Evolutionary conservation across 2,329 filamentous ascomycete genomes (phyloP).

Genomic region (Monascus ruber): DNA sequence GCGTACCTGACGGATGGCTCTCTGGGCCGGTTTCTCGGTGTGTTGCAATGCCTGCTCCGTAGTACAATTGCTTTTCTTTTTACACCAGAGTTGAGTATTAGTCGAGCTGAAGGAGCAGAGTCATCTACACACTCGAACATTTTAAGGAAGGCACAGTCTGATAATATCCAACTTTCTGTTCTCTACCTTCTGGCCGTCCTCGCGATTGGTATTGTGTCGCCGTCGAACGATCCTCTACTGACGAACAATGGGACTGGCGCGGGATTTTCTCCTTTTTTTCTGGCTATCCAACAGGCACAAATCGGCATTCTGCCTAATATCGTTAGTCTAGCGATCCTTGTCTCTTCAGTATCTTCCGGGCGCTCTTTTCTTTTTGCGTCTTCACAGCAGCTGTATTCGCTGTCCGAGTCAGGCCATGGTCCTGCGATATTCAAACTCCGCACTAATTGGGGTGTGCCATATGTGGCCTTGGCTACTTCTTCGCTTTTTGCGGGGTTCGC

Average conservation of each 20-base stretch:
- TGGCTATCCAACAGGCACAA: constrained; percentile 40
- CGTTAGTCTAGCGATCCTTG: constrained; percentile 64
- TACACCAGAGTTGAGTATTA: constrained; percentile 43
- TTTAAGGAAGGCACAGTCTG: constrained; percentile 41
- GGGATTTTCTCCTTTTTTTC: constrained; percentile 36
- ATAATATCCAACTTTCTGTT: constrained; percentile 46
- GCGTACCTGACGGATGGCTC: constrained; percentile 36
- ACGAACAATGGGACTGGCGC: constrained; percentile 44
- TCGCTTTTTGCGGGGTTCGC: constrained; percentile 50
- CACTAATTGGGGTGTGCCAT: constrained; percentile 51
- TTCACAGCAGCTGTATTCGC: constrained; percentile 53
- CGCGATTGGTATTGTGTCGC: constrained; percentile 49
- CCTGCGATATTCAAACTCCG: constrained; percentile 48
- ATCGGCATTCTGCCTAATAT: constrained; percentile 53
- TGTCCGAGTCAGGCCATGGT: constrained; percentile 53
- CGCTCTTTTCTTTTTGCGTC: constrained; percentile 66
- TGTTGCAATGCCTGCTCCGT: constrained; percentile 40
- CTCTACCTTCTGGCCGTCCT: constrained; percentile 48
- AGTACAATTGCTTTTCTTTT: constrained; percentile 43
- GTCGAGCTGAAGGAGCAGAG: constrained; percentile 44
- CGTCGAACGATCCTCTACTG: constrained; percentile 42
- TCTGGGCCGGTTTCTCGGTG: constrained; percentile 38
- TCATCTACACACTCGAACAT: constrained; percentile 38
- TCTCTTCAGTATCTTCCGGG: constrained; percentile 65
- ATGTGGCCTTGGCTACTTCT: constrained; percentile 44